Conservation (phyloP, 768 basidiomycete species). For the Lyophyllum semitale region DNA sequence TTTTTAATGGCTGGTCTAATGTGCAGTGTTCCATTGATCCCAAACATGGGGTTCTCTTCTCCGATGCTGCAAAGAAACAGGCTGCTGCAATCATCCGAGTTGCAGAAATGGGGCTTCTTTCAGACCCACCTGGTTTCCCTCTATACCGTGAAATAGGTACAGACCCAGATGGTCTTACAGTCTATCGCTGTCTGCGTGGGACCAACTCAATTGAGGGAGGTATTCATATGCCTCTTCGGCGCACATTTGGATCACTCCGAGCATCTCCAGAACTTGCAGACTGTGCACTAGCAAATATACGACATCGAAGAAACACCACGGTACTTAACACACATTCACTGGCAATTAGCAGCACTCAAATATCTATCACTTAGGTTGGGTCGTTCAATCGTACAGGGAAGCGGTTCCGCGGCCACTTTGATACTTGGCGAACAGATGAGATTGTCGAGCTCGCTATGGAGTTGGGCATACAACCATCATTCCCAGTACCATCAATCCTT, state of each 20-base stretch:
- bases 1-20: neutral
- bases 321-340: neutral
- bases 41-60: neutral
- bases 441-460: neutral
- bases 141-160: neutral
- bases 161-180: neutral
- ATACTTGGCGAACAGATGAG: neutral
- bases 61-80: neutral
- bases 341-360: neutral
- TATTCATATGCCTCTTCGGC: neutral
- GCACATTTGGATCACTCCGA: constrained; percentile 1
- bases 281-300: neutral
- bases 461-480: neutral
- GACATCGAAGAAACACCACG: neutral
- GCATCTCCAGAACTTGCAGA: constrained; percentile 3
- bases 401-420: neutral
- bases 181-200: neutral
- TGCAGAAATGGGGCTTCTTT: neutral
- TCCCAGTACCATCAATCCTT: neutral
- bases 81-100: neutral
- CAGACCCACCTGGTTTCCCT: neutral
- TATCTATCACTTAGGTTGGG: neutral
- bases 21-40: neutral
- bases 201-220: constrained; percentile 1
- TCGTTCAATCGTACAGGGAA: constrained; percentile 3